Base-by-base conservation (phyloP, 2,329 filamentous ascomycete species). In the Neopestalotiopsis sp. region DNA sequence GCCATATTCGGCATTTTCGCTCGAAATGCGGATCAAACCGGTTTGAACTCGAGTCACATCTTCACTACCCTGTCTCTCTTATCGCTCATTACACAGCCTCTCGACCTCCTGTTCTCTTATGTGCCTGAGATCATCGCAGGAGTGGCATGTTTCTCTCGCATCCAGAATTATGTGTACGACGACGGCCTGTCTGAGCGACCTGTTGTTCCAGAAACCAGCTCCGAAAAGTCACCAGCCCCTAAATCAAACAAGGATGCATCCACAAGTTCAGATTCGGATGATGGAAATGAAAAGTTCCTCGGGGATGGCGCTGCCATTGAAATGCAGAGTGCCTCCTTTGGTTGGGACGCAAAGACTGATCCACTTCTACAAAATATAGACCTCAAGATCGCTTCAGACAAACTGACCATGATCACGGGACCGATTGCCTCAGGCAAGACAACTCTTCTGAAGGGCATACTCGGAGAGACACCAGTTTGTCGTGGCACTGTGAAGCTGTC, bases 371-470 rank as follows among this genome's bases (percentile, higher is more conserved):
- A 49, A 0, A 63, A 75, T 10, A 67, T 83, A 17, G 68, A 75
- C 24, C 74, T 84, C 4, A 71, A 64, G 0, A 67, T 83, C 4
- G 68, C 69, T 1, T 49, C 69, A 0, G 74, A 70, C 4, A 71
- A 77, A 4, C 74, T 83, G 4, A 78, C 75, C n/a, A 73, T 84
- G 1, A 69, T 84, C 1, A 71, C 59, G 12, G 68, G 68, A 12
- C n/a, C 40, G 72, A 65, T 69, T 12, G 68, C 65, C n/a, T 69
- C 59, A 5, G 68, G 68, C 7, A 69, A 67, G 38, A 57, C 42
- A 12, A 69, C 66, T 10, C 30, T 69, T 5, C 49, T 69, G 10
- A 67, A 67, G 32, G 65, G 65, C 17, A 49, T 69, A 9, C 40
- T 69, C 4, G 65, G 68, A 7, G 68, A 69, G 40, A 60, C 56